Evolutionary conservation across 2,329 filamentous ascomycete species (phyloP).

Genomic region (Microsporum canis): DNA sequence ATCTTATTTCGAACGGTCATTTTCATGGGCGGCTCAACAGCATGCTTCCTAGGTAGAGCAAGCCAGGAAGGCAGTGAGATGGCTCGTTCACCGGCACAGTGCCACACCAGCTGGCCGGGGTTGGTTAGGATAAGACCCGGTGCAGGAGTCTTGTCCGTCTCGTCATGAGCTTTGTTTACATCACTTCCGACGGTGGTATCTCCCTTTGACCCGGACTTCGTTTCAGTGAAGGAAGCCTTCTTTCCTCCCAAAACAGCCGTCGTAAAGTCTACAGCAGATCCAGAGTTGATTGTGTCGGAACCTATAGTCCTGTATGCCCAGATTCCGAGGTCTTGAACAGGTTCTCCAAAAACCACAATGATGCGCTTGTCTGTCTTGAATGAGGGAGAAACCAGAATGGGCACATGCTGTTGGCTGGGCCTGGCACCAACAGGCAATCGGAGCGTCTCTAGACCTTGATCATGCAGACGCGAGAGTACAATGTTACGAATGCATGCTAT

Average conservation of each 20-base stretch:
- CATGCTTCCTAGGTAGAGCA: slow-evolving; percentile 50
- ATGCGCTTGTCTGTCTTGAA: slow-evolving; percentile 50
- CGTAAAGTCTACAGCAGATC: slow-evolving; percentile 58
- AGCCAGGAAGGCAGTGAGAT: slow-evolving; percentile 50
- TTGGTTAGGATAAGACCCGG: slow-evolving; percentile 65
- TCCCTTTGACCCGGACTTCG: slow-evolving; percentile 24
- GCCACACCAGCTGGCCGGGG: slow-evolving; percentile 65
- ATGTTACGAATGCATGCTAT: slow-evolving; percentile 53
- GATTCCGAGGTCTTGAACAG: slow-evolving; percentile 59
- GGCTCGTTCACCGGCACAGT: slow-evolving; percentile 49
- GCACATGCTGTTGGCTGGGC: slow-evolving; percentile 47
- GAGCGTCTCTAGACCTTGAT: slow-evolving; percentile 48
- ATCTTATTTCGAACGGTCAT: slow-evolving; percentile 51
- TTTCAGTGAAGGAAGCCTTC: not conserved
- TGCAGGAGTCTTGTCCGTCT: slow-evolving; percentile 12
- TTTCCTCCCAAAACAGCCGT: slow-evolving; percentile 26
- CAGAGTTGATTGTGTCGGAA: slow-evolving; percentile 54
- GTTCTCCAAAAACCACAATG: slow-evolving; percentile 63
- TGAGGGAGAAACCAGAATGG: slow-evolving; percentile 54
- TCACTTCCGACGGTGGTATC: not conserved
- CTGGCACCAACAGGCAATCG: slow-evolving; percentile 49
- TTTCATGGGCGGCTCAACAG: slow-evolving; percentile 46
- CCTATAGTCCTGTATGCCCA: slow-evolving; percentile 59
- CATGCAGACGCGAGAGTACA: slow-evolving; percentile 50
- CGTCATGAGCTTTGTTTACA: slow-evolving; percentile 3